These are phyloP conservation scores for Boletus rufocinnamomeus DNA, from an alignment of 768 basidiomycete species.

Conservation along the genomic window DNA sequence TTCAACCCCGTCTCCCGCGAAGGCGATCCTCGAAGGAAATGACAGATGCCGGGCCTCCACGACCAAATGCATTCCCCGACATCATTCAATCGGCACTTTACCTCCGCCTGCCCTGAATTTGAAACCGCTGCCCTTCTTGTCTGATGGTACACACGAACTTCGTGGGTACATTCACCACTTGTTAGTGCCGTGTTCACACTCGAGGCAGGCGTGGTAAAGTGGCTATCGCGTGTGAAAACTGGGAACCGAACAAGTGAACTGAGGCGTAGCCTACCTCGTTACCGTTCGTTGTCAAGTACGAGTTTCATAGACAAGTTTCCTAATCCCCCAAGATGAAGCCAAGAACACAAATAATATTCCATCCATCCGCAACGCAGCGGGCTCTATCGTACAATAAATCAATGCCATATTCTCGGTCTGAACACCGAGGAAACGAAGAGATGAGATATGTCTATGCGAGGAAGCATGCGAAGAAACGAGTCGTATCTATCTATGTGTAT, in stretches of 20 bases:
- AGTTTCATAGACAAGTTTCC: conserved; percentile 11
- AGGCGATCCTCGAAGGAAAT: conserved; percentile 6
- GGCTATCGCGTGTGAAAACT: conserved; percentile 5
- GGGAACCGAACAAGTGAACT: neutral
- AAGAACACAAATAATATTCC: conserved; percentile 36
- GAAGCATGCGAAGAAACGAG: conserved; percentile 25
- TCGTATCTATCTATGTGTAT: conserved; percentile 39
- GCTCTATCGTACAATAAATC: conserved; percentile 39
- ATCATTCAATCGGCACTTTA: neutral
- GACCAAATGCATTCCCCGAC: neutral
- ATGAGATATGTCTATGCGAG: conserved; percentile 32
- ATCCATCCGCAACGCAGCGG: conserved; percentile 29
- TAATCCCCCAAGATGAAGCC: conserved; percentile 10
- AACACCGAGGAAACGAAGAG: conserved; percentile 12
- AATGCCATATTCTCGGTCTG: conserved; percentile 34
- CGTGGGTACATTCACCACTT: conserved; percentile 5
- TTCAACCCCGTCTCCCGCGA: conserved; percentile 21
- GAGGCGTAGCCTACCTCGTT: conserved; percentile 2
- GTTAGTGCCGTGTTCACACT: neutral
- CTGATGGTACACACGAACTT: conserved; percentile 10
- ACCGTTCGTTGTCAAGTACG: conserved; percentile 17
- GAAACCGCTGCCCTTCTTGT: conserved; percentile 7
- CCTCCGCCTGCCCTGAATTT: neutral
- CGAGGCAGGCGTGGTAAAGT: neutral
- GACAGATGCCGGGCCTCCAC: neutral